Evolutionary conservation across 2,329 filamentous ascomycete species (phyloP), one percentile per base, ranked within the genome.

Genomic region (Claviceps lovelessii): DNA sequence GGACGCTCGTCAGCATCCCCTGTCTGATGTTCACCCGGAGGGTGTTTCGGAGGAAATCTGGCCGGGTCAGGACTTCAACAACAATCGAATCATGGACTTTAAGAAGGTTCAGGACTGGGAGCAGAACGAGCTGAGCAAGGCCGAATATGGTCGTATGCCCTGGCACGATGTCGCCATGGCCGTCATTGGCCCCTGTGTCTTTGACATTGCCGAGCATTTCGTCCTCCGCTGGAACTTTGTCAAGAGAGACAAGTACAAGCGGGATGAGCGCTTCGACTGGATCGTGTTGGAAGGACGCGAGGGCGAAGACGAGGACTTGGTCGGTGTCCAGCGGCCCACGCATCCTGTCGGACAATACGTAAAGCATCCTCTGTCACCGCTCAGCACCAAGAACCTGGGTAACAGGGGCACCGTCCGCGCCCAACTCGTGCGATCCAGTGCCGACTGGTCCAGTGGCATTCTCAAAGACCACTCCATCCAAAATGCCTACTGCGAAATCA

Each of bases 81-180:
- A 97, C 70, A 96, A 95, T 67, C 83, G 91, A 42, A 84, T 97
- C 61, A 87, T 95, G 85, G 93, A 98, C 64, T 98, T 97, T 67
- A 79, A 96, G 62, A 86, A 85, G 37, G 93, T 97, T 1, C 69
- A 87, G 35, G 85, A 96, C 65, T 97, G 91, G 91, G 89, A 93
- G 68, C 81, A 85, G 51, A 97, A 98, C 61, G 89, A 95, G 67
- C 74, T 97, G 17, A 89, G 84, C 68, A 97, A 97, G 70, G 83
- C 86, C 3, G 88, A 95, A 51, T 94, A 85, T 62, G 90, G 90
- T 8, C 85, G 93, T 35, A 97, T 98, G 93, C 91, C 91, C 0
- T 98, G 93, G 93, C 90, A 97, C 65, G 93, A 98, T 67, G 90
- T 96, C 3, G 79, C 88, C 10, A 94, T 97, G 86, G 90, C 86